These are phyloP conservation scores for Phlebiopsis gigantea DNA, from an alignment of 768 basidiomycete genomes.

Conservation along the genomic window DNA sequence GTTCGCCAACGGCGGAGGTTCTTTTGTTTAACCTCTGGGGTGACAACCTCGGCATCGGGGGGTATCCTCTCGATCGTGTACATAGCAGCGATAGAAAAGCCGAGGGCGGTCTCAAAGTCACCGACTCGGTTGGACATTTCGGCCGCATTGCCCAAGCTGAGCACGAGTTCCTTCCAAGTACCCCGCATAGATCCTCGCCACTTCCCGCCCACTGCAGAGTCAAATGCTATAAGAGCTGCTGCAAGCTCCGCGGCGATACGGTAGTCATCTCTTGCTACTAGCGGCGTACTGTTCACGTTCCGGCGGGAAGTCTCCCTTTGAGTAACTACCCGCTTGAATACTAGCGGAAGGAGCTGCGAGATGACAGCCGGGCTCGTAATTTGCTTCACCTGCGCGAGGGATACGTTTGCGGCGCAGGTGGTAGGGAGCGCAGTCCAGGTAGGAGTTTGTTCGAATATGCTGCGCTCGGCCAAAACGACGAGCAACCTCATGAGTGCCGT, in stretches of 20 bases:
- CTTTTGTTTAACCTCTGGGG: not conserved
- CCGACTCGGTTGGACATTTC: constrained; percentile 27
- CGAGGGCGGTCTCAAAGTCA: constrained; percentile 5
- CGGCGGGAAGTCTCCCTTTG: constrained; percentile 12
- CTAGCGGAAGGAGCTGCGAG: constrained; percentile 19
- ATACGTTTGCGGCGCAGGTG: constrained; percentile 16
- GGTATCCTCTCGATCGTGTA: not conserved
- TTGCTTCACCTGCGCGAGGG: constrained; percentile 23
- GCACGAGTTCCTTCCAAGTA: constrained; percentile 25
- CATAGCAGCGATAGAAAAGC: not conserved
- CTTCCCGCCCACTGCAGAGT: constrained; percentile 21
- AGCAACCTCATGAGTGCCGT: constrained; percentile 25
- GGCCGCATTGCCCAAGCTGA: constrained; percentile 30
- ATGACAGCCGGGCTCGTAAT: constrained; percentile 24
- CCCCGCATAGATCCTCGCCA: constrained; percentile 18
- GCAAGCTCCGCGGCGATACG: constrained; percentile 27
- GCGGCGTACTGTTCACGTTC: not conserved
- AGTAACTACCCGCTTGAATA: constrained; percentile 18
- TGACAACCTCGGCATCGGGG: not conserved
- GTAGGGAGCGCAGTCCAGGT: constrained; percentile 19
- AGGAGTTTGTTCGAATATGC: constrained; percentile 17
- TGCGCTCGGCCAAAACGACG: constrained; percentile 26
- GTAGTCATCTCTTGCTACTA: not conserved
- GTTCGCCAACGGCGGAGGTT: not conserved
- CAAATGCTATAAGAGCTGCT: constrained; percentile 25